Conservation (phyloP, 1,139 yeast species). For the Arxiozyma heterogenica region DNA sequence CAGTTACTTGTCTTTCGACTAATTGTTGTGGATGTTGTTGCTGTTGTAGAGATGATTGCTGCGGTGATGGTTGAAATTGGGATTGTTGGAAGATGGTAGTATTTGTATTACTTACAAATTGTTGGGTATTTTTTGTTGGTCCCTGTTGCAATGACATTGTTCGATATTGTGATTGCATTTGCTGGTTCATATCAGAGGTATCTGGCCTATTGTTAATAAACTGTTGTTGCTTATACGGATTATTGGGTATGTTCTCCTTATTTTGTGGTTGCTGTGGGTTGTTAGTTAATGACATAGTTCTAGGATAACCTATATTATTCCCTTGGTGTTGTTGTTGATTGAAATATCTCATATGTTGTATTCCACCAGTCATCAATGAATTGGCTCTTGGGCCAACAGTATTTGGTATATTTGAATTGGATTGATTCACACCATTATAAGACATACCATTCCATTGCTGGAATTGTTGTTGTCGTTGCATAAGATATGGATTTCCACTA, state of each 20-base stretch:
- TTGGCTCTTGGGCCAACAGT: slow-evolving; percentile 15
- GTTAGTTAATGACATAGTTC: slow-evolving; percentile 13
- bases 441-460: neutral
- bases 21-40: neutral
- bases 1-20: slow-evolving; percentile 5
- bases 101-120: neutral
- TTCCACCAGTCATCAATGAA: slow-evolving; percentile 20
- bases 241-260: neutral
- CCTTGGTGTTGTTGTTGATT: slow-evolving; percentile 7
- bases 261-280: slow-evolving; percentile 6
- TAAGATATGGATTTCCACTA: neutral
- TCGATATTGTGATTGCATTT: slow-evolving; percentile 4
- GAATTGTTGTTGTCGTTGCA: slow-evolving; percentile 5
- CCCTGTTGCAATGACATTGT: slow-evolving; percentile 7
- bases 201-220: neutral
- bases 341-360: slow-evolving; percentile 8
- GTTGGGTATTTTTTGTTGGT: neutral
- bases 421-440: neutral
- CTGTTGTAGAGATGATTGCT: neutral
- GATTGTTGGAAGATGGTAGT: slow-evolving; percentile 2
- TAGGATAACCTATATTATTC: slow-evolving; percentile 5
- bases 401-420: slow-evolving; percentile 2
- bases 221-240: neutral
- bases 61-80: slow-evolving; percentile 3
- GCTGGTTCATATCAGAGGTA: slow-evolving; percentile 9